Evolutionary conservation across 1,284 basidiomycete genomes (phyloP), one percentile per base, ranked within the genome.

Genomic region (Malassezia dermatis): DNA sequence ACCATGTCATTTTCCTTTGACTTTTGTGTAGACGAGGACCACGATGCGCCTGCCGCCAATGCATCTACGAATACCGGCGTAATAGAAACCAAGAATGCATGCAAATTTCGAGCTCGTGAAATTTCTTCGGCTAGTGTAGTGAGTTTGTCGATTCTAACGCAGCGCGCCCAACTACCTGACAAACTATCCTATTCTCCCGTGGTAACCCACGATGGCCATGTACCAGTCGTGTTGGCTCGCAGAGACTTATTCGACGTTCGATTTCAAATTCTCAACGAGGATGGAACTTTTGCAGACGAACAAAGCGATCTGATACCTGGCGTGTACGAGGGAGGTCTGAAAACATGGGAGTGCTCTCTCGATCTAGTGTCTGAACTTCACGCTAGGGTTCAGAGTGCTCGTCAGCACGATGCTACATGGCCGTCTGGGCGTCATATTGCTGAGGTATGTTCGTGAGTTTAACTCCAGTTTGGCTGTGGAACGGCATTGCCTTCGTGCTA

Each of bases 281-380:
- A 69, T 44, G 51, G 42, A 11, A 43, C 49, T 2, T 26, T 40
- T 35, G 67, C 55, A 3, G 51, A 58, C 19, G 35, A 32, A 4
- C 84, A 86, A 0, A 89, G 88, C 0, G 93, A 96, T 76, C 81
- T 98, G 11, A 82, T 96, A 10, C 88, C 90, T 1, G 85, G 89
- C 0, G 80, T 90, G 0, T 96, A 98, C 69, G 93, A 96, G 76
- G 93, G 93, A 13, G 93, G 93, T 0, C 75, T 98, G 52, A 96
- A 96, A 76, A 95, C 90, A 2, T 98, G 93, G 93, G 93, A 98
- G 75, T 94, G 89, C 60, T 86, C 88, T 32, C 76, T 91, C 13
- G 93, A 96, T 75, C 79, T 98, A 0, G 86, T 71, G 27, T 58
- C 61, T 11, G 61, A 58, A 19, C 66, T 75, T 3, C 50, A 66